A percentile compares a stretch with the other conserved stretches of the same genome.
Conservation (phyloP, 2,329 filamentous ascomycete genomes). For the Pestalotiopsis sp. region DNA sequence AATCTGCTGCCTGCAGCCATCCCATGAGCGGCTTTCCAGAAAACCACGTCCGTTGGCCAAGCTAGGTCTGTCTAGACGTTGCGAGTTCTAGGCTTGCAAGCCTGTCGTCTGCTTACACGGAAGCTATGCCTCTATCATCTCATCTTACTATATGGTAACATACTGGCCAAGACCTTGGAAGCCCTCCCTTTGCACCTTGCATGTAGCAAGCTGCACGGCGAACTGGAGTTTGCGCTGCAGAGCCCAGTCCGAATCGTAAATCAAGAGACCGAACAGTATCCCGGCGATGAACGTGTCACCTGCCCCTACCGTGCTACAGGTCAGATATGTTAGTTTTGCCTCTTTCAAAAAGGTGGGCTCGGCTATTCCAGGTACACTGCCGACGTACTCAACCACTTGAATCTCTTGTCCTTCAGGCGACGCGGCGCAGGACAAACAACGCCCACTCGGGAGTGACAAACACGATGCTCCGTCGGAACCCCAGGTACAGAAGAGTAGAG, state of each 20-base stretch:
- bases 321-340: slow-evolving; percentile 24
- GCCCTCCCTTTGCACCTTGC: slow-evolving; percentile 69
- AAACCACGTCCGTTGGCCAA: background rate
- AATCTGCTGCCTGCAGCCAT: background rate
- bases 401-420: slow-evolving; percentile 40
- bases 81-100: slow-evolving; percentile 5
- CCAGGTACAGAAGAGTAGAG: slow-evolving; percentile 45
- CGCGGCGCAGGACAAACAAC: slow-evolving; percentile 46
- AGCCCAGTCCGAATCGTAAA: slow-evolving; percentile 51
- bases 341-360: slow-evolving; percentile 7
- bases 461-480: slow-evolving; percentile 48
- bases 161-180: slow-evolving; percentile 55
- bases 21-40: background rate
- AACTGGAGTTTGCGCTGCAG: slow-evolving; percentile 55
- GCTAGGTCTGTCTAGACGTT: background rate
- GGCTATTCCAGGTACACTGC: background rate
- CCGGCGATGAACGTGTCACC: slow-evolving; percentile 79
- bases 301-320: slow-evolving; percentile 67
- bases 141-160: slow-evolving; percentile 22
- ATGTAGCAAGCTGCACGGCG: slow-evolving; percentile 68
- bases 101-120: background rate
- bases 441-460: slow-evolving; percentile 39
- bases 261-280: slow-evolving; percentile 65
- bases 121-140: background rate
- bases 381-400: slow-evolving; percentile 62